Percentiles rank a stretch among this genome's conserved stretches.
These are phyloP conservation scores for Bipolaris victoriae DNA, from an alignment of 2,329 filamentous ascomycete genomes.

Conservation along the genomic window DNA sequence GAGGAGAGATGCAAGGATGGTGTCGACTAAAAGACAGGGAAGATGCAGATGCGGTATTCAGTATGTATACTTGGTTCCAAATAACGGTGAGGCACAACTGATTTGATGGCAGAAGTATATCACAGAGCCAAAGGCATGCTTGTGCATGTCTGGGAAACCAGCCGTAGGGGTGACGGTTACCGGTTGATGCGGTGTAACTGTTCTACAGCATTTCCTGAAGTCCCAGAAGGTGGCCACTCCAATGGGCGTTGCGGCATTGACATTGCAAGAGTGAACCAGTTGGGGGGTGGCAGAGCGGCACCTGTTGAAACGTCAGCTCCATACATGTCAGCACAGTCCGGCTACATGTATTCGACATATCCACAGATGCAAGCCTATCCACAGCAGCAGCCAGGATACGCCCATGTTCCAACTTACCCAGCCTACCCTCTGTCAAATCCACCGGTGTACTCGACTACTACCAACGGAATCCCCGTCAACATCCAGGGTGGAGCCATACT, in stretches of 20 bases:
- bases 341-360: conserved; percentile 35
- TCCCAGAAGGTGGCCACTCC: conserved; percentile 38
- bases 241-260: conserved; percentile 39
- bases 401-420: conserved; percentile 25
- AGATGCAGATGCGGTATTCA: conserved; percentile 45
- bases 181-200: conserved; percentile 47
- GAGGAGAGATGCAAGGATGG: conserved; percentile 45
- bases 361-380: conserved; percentile 28
- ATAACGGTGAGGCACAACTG: background rate
- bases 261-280: conserved; percentile 34
- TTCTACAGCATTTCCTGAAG: conserved; percentile 30
- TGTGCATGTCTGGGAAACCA: conserved; percentile 44
- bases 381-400: conserved; percentile 22
- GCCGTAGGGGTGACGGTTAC: conserved; percentile 34
- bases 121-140: conserved; percentile 32
- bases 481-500: conserved; percentile 43
- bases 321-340: conserved; percentile 25
- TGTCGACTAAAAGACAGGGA: conserved; percentile 43
- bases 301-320: conserved; percentile 16
- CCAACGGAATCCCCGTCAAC: conserved; percentile 46
- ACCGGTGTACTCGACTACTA: conserved; percentile 40
- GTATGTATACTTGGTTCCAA: conserved; percentile 23
- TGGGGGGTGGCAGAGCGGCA: conserved; percentile 16
- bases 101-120: conserved; percentile 27
- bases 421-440: conserved; percentile 23